These are phyloP conservation scores for Ophiocordyceps camponoti-saundersi DNA, from an alignment of 2,329 filamentous ascomycete genomes.

Conservation along the genomic window DNA sequence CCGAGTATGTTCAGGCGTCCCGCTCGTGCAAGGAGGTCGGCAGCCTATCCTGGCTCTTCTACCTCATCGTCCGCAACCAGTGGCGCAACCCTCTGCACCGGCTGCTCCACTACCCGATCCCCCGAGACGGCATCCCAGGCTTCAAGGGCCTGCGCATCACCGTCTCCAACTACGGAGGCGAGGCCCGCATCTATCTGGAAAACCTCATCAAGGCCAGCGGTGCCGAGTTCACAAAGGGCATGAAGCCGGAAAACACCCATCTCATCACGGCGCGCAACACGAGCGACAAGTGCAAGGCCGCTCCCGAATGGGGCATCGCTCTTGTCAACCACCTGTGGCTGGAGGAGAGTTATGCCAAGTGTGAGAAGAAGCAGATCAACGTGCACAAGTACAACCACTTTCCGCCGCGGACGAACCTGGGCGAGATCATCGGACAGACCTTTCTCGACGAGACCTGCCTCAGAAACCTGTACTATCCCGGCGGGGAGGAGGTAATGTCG, in stretches of 20 bases:
- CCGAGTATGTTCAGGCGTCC: slow-evolving; percentile 61
- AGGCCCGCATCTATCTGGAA: slow-evolving; percentile 83
- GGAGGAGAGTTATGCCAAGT: slow-evolving; percentile 90
- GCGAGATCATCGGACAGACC: slow-evolving; percentile 84
- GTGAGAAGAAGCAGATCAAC: slow-evolving; percentile 55
- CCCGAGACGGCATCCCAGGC: slow-evolving; percentile 58
- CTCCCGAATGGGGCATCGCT: slow-evolving; percentile 78
- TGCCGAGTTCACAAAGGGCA: slow-evolving; percentile 81
- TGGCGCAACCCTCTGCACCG: slow-evolving; percentile 77
- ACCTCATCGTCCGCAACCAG: slow-evolving; percentile 71
- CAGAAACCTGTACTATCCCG: slow-evolving; percentile 52
- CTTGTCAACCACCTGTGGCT: slow-evolving; percentile 94
- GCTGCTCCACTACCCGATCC: slow-evolving; percentile 79
- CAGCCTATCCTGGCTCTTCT: slow-evolving; percentile 86
- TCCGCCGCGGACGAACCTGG: slow-evolving; percentile 74
- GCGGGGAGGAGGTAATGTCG: slow-evolving; percentile 29
- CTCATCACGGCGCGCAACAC: slow-evolving; percentile 77
- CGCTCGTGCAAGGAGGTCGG: slow-evolving; percentile 69
- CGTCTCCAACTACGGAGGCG: slow-evolving; percentile 90
- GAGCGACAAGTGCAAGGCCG: slow-evolving; percentile 87
- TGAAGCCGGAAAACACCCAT: slow-evolving; percentile 92
- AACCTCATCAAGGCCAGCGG: slow-evolving; percentile 75
- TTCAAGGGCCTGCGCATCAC: slow-evolving; percentile 68
- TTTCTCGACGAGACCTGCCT: slow-evolving; percentile 50
- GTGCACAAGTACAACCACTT: slow-evolving; percentile 71